Conservation (phyloP, 352 stramenopile species). For the Thalassiosira sp. region DNA sequence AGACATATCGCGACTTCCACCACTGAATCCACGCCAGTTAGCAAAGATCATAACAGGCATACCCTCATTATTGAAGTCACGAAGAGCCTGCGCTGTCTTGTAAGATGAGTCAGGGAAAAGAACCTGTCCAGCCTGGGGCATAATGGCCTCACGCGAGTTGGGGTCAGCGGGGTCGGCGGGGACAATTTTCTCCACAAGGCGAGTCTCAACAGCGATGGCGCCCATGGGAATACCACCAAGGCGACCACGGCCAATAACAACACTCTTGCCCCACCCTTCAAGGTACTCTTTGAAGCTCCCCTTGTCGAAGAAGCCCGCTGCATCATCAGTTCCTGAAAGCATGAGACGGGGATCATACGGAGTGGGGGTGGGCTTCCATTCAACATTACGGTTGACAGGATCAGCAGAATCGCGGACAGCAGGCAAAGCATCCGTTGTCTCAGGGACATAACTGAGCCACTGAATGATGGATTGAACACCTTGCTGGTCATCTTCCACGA, state of each 20-base stretch:
- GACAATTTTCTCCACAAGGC: constrained; percentile 95
- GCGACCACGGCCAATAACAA: constrained; percentile 96
- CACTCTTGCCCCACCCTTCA: constrained; percentile 97
- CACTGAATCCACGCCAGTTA: constrained; percentile 96
- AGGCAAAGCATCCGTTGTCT: constrained; percentile 83
- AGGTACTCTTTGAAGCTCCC: constrained; percentile 97
- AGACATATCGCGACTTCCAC: constrained; percentile 87
- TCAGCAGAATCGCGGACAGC: constrained; percentile 76
- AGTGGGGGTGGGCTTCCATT: constrained; percentile 92
- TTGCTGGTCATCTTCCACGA: constrained; percentile 96
- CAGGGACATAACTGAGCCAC: constrained; percentile 98
- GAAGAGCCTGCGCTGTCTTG: constrained; percentile 98
- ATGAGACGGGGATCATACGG: constrained; percentile 97
- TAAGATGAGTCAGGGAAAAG: constrained; percentile 99
- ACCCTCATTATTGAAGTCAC: constrained; percentile 98
- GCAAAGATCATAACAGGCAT: constrained; percentile 99
- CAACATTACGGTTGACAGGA: constrained; percentile 87
- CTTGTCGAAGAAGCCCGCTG: constrained; percentile 96
- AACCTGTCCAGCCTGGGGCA: constrained; percentile 98
- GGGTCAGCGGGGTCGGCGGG: constrained; percentile 98
- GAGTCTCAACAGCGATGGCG: constrained; percentile 98
- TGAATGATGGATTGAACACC: constrained; percentile 92
- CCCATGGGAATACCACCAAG: constrained; percentile 98
- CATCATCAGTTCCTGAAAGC: constrained; percentile 83
- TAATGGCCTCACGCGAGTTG: constrained; percentile 94